Conservation (phyloP, 441 rosid species). For the Hypseocharis bilobata region DNA sequence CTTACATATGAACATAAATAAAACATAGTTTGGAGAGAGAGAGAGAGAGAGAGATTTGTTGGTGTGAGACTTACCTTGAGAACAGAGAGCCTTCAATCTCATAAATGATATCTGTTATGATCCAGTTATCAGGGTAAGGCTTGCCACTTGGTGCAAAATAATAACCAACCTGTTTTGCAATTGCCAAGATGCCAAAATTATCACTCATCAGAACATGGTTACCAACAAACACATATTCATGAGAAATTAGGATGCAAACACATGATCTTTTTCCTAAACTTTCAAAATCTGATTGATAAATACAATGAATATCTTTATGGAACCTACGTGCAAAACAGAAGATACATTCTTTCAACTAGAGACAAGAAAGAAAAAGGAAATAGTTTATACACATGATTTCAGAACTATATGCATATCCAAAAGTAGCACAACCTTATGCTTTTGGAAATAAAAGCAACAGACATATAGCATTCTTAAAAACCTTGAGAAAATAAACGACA, state of each 20-base stretch:
- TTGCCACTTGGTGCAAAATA: constrained; percentile 95
- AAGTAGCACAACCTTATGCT: neutral
- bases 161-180: constrained; percentile 67
- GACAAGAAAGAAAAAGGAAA: neutral
- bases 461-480: neutral
- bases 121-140: constrained; percentile 99
- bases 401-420: neutral
- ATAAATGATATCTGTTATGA: constrained; percentile 77
- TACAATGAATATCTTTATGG: neutral
- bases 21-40: too few species aligned
- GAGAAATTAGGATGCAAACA: constrained; percentile 2
- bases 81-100: constrained; percentile 80
- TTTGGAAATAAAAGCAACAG: neutral
- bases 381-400: neutral
- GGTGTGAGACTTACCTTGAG: constrained; percentile 51
- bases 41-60: too few species aligned
- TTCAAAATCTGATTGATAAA: neutral
- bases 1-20: too few species aligned
- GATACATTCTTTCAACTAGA: neutral
- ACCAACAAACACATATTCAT: constrained; percentile 7
- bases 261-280: neutral
- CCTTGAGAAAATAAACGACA: neutral
- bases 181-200: constrained; percentile 27
- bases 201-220: constrained; percentile 19
- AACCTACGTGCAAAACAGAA: neutral